Percentiles rank a stretch among this genome's conserved stretches.
Conservation (phyloP, 73 alveolate genomes). For the Stentor roeselii region DNA sequence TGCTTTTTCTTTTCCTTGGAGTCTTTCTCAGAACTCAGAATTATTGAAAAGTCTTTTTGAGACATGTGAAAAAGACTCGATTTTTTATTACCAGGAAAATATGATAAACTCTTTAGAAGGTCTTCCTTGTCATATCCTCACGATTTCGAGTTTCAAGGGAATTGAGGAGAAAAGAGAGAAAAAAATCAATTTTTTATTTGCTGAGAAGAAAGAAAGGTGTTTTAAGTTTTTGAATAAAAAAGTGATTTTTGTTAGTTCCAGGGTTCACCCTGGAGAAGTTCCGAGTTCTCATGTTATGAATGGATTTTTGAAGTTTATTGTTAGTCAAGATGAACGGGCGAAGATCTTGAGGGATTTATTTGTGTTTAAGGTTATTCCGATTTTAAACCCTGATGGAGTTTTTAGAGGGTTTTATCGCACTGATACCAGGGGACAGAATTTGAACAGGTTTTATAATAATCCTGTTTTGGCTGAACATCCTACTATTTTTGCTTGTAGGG, state of each 20-base stretch:
- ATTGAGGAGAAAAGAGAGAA: slow-evolving; percentile 52
- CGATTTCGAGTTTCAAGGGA: slow-evolving; percentile 46
- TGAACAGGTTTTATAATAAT: slow-evolving; percentile 49
- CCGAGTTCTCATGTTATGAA: slow-evolving; percentile 31
- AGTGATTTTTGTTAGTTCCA: slow-evolving; percentile 35
- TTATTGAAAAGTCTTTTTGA: slow-evolving; percentile 21
- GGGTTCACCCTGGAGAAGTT: slow-evolving; percentile 43
- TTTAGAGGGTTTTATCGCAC: slow-evolving; percentile 52
- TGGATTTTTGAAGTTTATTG: slow-evolving; percentile 33
- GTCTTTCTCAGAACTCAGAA: slow-evolving; percentile 45
- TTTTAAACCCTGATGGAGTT: slow-evolving; percentile 66
- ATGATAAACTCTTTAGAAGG: slow-evolving; percentile 44
- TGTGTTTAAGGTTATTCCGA: slow-evolving; percentile 57
- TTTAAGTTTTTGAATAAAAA: slow-evolving; percentile 36
- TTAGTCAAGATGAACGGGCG: slow-evolving; percentile 35
- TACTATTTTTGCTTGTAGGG: slow-evolving; percentile 55
- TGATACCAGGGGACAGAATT: slow-evolving; percentile 49
- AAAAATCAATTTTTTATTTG: slow-evolving; percentile 39
- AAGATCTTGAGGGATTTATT: slow-evolving; percentile 39
- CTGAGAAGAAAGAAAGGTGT: slow-evolving; percentile 7
- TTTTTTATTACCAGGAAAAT: slow-evolving; percentile 55
- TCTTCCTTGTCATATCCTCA: slow-evolving; percentile 47
- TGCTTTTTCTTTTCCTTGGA: slow-evolving; percentile 66
- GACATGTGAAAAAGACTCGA: slow-evolving; percentile 1
- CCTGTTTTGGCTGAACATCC: slow-evolving; percentile 55